A percentile compares a stretch with the other conserved stretches of the same genome.
phyloP scores from a whole-genome alignment of 202 grass and related monocot genomes.

The Schoenoplectus tabernaemontani region DNA sequence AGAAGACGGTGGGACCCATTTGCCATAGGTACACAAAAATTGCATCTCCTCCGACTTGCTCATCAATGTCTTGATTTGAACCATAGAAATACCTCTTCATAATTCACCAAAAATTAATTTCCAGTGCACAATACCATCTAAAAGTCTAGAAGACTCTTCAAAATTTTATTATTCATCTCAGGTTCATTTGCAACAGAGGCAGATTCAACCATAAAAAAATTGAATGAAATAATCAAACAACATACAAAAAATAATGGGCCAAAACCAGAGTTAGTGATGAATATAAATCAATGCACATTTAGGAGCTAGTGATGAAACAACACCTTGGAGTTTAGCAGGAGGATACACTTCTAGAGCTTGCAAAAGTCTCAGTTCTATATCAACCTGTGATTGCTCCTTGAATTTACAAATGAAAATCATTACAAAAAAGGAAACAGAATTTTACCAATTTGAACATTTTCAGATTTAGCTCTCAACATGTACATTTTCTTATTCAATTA shows the following conservation, averaged over 20 bases:
- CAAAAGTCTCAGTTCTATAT: conserved; percentile 55
- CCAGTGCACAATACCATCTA: neutral
- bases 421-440: neutral
- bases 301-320: neutral
- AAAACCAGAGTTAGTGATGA: neutral
- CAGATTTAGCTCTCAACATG: neutral
- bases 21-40: neutral
- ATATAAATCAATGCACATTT: neutral
- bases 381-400: conserved; percentile 75
- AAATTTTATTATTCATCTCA: neutral
- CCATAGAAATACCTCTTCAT: neutral
- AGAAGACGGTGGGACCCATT: neutral
- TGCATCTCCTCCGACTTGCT: neutral
- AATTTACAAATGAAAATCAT: conserved; percentile 4
- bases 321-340: conserved; percentile 64
- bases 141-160: neutral
- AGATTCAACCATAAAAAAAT: neutral
- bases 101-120: neutral
- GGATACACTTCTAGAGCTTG: conserved; percentile 63
- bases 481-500: neutral
- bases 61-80: neutral
- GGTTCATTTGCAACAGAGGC: neutral
- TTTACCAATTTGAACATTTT: neutral
- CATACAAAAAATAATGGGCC: too few relatives aligned
- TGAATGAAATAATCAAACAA: too few relatives aligned